Evolutionary conservation across 306 rosid genomes (phyloP).

Genomic region (Malus fusca): DNA sequence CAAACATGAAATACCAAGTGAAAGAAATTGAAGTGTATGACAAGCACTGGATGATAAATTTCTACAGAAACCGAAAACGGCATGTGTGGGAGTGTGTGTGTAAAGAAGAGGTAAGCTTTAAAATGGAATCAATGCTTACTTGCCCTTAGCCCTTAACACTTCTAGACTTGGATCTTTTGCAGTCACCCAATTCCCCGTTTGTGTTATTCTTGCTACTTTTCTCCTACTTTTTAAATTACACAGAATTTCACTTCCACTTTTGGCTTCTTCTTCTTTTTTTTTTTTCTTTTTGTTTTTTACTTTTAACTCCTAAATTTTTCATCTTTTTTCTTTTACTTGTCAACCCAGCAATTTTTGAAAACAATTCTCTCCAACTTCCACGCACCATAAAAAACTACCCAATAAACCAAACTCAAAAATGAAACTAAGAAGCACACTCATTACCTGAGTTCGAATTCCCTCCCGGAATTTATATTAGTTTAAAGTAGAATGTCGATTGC

Average conservation of each 20-base stretch:
- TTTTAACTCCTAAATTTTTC: neutral
- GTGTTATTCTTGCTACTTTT: constrained; percentile 6
- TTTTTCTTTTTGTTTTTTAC: neutral
- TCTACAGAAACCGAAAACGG: neutral
- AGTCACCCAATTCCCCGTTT: constrained; percentile 13
- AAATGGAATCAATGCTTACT: constrained; percentile 63
- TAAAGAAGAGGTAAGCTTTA: constrained; percentile 14
- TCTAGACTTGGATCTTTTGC: constrained; percentile 38
- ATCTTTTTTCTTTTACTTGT: neutral
- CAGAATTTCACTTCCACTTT: constrained; percentile 4
- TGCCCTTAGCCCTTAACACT: constrained; percentile 38
- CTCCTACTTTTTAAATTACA: neutral
- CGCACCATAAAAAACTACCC: neutral
- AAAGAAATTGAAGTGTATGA: neutral
- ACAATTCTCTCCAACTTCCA: neutral
- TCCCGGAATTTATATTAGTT: neutral
- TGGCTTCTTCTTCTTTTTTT: neutral
- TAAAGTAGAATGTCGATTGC: neutral
- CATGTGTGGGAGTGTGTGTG: neutral
- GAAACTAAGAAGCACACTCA: neutral
- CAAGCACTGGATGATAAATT: constrained; percentile 1
- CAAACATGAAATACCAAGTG: constrained; percentile 4
- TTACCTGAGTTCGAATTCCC: neutral
- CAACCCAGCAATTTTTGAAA: constrained; percentile 11
- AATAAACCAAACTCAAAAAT: neutral